A percentile compares a stretch with the other conserved stretches of the same genome.
These are phyloP conservation scores for Peronospora belbahrii DNA, from an alignment of 352 stramenopile species.

Conservation along the genomic window DNA sequence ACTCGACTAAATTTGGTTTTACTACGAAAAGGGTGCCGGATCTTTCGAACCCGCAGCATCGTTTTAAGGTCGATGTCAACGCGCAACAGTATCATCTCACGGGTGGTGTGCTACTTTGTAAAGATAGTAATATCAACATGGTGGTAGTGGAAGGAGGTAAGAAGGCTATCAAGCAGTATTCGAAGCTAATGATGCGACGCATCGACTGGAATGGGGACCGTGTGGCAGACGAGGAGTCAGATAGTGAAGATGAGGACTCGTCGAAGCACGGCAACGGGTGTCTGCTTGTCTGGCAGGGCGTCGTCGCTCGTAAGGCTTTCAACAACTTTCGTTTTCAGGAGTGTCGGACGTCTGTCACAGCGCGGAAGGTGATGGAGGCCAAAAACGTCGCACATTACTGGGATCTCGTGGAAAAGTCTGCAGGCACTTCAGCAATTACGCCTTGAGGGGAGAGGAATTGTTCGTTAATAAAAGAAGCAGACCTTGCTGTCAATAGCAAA, in stretches of 20 bases:
- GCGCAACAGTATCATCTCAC: constrained; percentile 95
- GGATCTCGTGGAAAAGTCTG: constrained; percentile 89
- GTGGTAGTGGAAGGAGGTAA: constrained; percentile 96
- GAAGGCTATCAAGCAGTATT: constrained; percentile 93
- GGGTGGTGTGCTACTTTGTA: constrained; percentile 89
- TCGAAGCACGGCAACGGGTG: constrained; percentile 52
- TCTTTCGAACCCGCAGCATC: constrained; percentile 91
- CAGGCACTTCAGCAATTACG: constrained; percentile 6
- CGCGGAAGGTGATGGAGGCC: constrained; percentile 90
- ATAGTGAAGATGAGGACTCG: constrained; percentile 48
- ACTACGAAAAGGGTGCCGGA: constrained; percentile 75
- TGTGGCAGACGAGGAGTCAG: constrained; percentile 32
- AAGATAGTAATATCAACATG: constrained; percentile 83
- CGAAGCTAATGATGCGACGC: constrained; percentile 91
- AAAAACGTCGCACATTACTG: constrained; percentile 97
- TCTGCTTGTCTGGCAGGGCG: constrained; percentile 92
- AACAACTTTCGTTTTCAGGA: constrained; percentile 95
- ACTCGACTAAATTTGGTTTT: constrained; percentile 16
- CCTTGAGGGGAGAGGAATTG: constrained; percentile 3
- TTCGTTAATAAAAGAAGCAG: constrained; percentile 10
- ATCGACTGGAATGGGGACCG: constrained; percentile 90
- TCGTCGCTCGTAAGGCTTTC: constrained; percentile 90
- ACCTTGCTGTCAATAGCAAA: constrained; percentile 2
- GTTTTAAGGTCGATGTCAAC: constrained; percentile 98
- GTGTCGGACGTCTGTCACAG: constrained; percentile 85